Evolutionary conservation across 805 yeast genomes (phyloP), one percentile per base, ranked within the genome.

Genomic region (Candida nonsorbophila): DNA sequence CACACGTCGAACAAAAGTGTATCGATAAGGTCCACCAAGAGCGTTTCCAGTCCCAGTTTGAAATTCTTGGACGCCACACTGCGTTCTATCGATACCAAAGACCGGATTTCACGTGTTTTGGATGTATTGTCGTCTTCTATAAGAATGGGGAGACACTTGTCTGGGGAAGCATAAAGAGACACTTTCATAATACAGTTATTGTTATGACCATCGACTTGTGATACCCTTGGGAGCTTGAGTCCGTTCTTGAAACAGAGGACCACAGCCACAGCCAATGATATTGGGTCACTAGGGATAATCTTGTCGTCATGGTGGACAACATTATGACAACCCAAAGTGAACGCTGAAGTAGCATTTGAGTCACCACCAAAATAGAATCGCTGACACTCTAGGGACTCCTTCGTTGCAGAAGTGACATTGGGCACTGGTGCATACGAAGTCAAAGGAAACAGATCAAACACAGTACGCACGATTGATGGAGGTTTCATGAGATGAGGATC

Each of bases 241-340:
- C 42, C 36, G 34, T 72, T 68, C 37, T 69, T 72, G 22, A 56
- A 37, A 20, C 75, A 65, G 20, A 78, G 46, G 0, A 70, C 44
- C 14, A 79, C 49, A 26, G 72, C 59, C 8, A 67, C 55, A 12
- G 61, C 58, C 7, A 77, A 49, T 27, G 83, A 72, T 9, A 68
- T 45, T 0, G 86, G 86, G 41, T 80, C 87, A 0, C 73, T 61
- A 1, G 84, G 77, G 1, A 72, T 41, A 51, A 43, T 20, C 7
- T 51, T 49, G 9, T 54, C 56, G 2, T 49, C 34, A 25, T 31
- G 24, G 6, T 54, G 47, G 13, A 42, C 25, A 3, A 72, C 57
- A 40, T 69, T 70, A 44, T 73, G 76, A 1, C 75, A 77, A 1
- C 77, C 82, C 13, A 79, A 45, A 18, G 64, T 62, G 52, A 77